These are phyloP conservation scores for Pichia thaimueangensis DNA, from an alignment of 805 yeast species.

Conservation along the genomic window DNA sequence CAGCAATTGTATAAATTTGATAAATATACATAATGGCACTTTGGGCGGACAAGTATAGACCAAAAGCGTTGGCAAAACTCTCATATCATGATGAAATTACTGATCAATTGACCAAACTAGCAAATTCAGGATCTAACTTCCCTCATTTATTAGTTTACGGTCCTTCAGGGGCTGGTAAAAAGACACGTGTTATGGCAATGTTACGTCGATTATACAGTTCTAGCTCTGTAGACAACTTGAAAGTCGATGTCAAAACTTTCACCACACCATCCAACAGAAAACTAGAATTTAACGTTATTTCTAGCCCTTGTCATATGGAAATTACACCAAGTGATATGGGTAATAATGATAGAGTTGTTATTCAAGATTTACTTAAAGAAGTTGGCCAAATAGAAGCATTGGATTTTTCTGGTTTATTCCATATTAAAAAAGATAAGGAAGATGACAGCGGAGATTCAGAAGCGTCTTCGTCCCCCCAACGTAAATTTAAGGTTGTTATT, in stretches of 20 bases:
- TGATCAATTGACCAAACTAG: slow-evolving; percentile 41
- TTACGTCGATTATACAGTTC: slow-evolving; percentile 76
- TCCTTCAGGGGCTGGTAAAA: slow-evolving; percentile 96
- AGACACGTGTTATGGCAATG: slow-evolving; percentile 82
- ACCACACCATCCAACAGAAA: slow-evolving; percentile 67
- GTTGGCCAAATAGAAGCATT: slow-evolving; percentile 94
- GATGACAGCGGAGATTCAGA: background rate
- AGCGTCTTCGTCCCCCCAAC: slow-evolving; percentile 20
- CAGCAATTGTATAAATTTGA: no score
- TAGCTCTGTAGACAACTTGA: slow-evolving; percentile 65
- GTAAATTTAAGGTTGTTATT: slow-evolving; percentile 71
- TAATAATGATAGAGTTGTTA: slow-evolving; percentile 88
- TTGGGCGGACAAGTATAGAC: slow-evolving; percentile 96
- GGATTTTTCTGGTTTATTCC: slow-evolving; percentile 53
- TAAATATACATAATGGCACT: slow-evolving; percentile 82
- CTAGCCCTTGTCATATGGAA: slow-evolving; percentile 85
- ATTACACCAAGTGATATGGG: slow-evolving; percentile 98
- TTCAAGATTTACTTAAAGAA: slow-evolving; percentile 89
- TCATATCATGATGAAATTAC: slow-evolving; percentile 67
- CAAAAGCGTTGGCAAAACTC: slow-evolving; percentile 55
- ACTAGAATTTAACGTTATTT: slow-evolving; percentile 87
- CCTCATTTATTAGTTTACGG: slow-evolving; percentile 93
- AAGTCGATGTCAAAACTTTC: slow-evolving; percentile 85
- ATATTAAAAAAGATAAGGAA: slow-evolving; percentile 9
- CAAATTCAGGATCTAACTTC: slow-evolving; percentile 65